phyloP scores from a whole-genome alignment of 2,329 filamentous ascomycete genomes.

The Magnaporthiopsis poae region DNA sequence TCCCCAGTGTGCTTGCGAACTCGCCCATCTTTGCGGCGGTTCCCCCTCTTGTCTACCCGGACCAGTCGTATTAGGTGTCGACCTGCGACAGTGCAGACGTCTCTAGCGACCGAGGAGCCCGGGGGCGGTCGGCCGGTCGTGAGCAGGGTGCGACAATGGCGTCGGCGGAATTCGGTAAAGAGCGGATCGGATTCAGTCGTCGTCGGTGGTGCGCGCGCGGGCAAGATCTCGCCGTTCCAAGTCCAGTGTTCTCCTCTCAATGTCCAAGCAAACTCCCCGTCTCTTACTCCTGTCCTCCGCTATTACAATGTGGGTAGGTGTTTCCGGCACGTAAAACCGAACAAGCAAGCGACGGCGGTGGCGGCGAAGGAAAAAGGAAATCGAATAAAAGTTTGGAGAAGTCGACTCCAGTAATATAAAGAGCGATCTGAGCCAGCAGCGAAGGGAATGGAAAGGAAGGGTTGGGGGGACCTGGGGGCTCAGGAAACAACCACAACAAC shows the following conservation, averaged over 20 bases:
- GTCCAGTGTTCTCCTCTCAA: slow-evolving; percentile 9
- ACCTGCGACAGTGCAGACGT: slow-evolving; percentile 37
- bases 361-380: slow-evolving; percentile 5
- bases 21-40: slow-evolving; percentile 30
- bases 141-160: background rate
- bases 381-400: slow-evolving; percentile 19
- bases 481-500: slow-evolving; percentile 26
- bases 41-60: slow-evolving; percentile 16
- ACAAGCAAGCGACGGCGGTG: background rate
- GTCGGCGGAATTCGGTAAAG: background rate
- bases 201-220: background rate
- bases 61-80: slow-evolving; percentile 32
- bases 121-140: background rate
- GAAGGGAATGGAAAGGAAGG: slow-evolving; percentile 30
- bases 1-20: slow-evolving; percentile 33
- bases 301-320: slow-evolving; percentile 16
- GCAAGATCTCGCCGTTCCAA: background rate
- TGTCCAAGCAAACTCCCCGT: slow-evolving; percentile 3
- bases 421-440: slow-evolving; percentile 54
- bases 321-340: slow-evolving; percentile 1
- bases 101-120: background rate
- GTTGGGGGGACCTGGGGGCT: slow-evolving; percentile 24
- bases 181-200: background rate
- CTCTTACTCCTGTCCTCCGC: slow-evolving; percentile 15
- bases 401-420: slow-evolving; percentile 29